A percentile compares a stretch with the other conserved stretches of the same genome.
phyloP scores from a whole-genome alignment of 169 alveolate species.

The Plasmodium inui region DNA sequence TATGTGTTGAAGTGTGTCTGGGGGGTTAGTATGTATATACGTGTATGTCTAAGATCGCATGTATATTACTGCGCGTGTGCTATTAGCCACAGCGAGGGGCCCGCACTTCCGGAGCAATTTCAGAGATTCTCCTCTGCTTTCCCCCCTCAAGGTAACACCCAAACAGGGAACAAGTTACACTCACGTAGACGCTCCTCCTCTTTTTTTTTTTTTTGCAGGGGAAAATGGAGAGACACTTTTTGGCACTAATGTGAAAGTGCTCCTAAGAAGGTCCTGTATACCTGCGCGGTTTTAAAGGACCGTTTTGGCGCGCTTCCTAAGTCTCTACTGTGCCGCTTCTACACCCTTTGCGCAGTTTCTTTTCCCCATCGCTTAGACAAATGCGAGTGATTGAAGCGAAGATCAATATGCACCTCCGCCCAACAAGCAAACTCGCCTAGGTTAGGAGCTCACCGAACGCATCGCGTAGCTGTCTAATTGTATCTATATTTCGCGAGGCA shows the following conservation, averaged over 20 bases:
- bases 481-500: constrained; percentile 7
- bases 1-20: background rate
- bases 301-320: background rate
- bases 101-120: background rate
- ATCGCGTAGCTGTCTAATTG: background rate
- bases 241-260: background rate
- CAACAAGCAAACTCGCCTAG: background rate
- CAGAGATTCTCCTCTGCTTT: background rate
- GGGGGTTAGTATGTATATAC: no score
- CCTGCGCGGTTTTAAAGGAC: background rate
- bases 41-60: background rate
- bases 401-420: background rate
- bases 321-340: background rate
- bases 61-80: background rate
- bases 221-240: background rate
- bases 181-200: background rate
- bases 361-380: background rate
- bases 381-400: background rate
- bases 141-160: background rate
- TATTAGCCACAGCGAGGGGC: background rate
- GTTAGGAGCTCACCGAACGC: background rate
- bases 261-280: background rate
- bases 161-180: background rate
- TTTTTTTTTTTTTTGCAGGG: background rate
- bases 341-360: background rate